Base-by-base conservation (phyloP, 768 basidiomycete genomes). In the Lyophyllum atratum region DNA sequence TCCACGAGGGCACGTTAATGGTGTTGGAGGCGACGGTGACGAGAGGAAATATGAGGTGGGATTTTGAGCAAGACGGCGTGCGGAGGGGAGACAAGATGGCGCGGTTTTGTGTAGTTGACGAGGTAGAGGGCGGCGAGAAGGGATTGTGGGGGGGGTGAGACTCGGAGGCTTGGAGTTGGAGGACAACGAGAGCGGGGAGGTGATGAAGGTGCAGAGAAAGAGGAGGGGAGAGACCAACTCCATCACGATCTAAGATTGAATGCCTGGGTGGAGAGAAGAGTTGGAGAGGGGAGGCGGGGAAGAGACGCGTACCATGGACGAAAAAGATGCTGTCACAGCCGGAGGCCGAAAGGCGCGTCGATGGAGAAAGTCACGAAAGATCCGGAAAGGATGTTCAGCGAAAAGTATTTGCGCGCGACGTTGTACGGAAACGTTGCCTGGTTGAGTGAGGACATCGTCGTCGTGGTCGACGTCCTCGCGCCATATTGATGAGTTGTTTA, bases 91-190 rank as follows among this genome's bases (percentile, higher is more conserved):
- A 90, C 29, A 97, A 42, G 42, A 62, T 29, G 25, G 60, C 85
- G 49, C 95, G 90, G 72, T 96, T n/a, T 94, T 50, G 81, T 59
- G 72, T 98, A 96, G 75, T 97, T 93, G 1, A 79, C 52, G 48
- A 94, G 68, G 71, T 81, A 95, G 50, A 89, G 76, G 7, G 68
- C 59, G 14, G 79, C 76, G 52, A 93, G 77, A 49, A 91, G 49
- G 21, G 74, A 71, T 37, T 83, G 77, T 0, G 83, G 76, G 50
- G 74, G 74, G 57, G 48, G 78, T 65, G 2, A 74, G 31, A 59
- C 64, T 58, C 58, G 65, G 37, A n/a, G n/a, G n/a, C n/a, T n/a
- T n/a, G 62, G 71, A 40, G 61, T 68, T 64, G 4, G 70, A 48
- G 24, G 74, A 66, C 33, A 72, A 58, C 0, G 81, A 77, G 43